Percentiles rank a stretch among this genome's conserved stretches.
Conservation (phyloP, 768 basidiomycete species). For the Pulveroboletus sp. region DNA sequence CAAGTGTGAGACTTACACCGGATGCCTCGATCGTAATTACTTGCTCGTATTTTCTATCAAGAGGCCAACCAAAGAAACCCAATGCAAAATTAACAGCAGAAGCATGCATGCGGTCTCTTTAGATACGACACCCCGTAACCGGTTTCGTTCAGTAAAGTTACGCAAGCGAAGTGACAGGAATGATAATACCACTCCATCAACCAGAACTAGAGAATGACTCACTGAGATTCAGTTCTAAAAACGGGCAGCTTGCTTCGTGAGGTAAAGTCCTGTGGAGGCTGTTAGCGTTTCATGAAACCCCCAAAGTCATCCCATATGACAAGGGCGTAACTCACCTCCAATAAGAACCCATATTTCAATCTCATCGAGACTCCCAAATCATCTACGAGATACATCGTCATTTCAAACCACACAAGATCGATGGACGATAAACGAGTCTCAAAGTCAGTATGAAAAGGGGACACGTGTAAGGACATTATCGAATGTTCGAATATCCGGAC, state of each 20-base stretch:
- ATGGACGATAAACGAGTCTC: background rate
- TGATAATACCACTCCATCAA: background rate
- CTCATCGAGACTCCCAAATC: conserved; percentile 68
- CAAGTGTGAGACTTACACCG: conserved; percentile 40
- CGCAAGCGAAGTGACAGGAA: background rate
- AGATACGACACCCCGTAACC: background rate
- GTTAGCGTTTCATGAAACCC: conserved; percentile 11
- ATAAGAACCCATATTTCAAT: conserved; percentile 74
- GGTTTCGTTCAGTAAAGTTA: background rate
- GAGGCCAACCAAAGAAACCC: conserved; percentile 75
- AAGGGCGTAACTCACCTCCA: conserved; percentile 40
- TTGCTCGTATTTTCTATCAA: conserved; percentile 69
- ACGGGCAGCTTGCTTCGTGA: conserved; percentile 61
- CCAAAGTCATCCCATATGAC: conserved; percentile 1
- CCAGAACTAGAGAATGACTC: conserved; percentile 15
- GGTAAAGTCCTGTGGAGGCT: conserved; percentile 49
- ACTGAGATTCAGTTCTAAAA: conserved; percentile 77
- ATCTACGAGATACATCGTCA: conserved; percentile 31
- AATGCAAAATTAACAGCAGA: conserved; percentile 65
- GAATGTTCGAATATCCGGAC: background rate
- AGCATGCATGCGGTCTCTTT: conserved; percentile 66
- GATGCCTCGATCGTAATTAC: conserved; percentile 66
- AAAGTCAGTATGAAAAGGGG: no score
- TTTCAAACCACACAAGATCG: background rate
- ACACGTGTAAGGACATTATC: background rate